A percentile compares a stretch with the other conserved stretches of the same genome.
Conservation (phyloP, 768 basidiomycete genomes). For the Macrocybe gigantea region DNA sequence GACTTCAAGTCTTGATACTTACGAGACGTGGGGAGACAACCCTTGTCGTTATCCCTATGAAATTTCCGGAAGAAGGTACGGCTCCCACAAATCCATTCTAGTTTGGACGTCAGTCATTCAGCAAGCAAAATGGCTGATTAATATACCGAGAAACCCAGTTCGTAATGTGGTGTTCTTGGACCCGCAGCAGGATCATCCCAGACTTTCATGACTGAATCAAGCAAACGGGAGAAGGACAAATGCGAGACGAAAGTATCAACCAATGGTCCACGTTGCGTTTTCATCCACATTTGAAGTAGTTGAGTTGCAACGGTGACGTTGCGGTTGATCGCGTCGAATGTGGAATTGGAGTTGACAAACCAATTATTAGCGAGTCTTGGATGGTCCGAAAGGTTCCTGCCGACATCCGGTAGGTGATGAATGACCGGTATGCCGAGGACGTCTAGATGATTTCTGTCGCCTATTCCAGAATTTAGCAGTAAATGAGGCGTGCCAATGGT, state of each 20-base stretch:
- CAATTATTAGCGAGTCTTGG: constrained; percentile 13
- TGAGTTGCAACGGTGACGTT: constrained; percentile 11
- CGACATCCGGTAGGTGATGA: constrained; percentile 18
- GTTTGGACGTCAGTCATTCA: neutral
- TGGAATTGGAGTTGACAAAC: constrained; percentile 14
- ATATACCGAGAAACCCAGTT: constrained; percentile 12
- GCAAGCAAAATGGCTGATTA: neutral
- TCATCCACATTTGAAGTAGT: constrained; percentile 14
- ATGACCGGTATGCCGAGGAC: constrained; percentile 10
- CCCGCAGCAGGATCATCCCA: constrained; percentile 18
- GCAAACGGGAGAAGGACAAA: constrained; percentile 14
- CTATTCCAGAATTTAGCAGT: constrained; percentile 23
- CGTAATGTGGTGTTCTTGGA: constrained; percentile 17
- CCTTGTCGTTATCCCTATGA: constrained; percentile 8
- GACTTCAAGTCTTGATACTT: neutral
- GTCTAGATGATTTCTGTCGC: constrained; percentile 12
- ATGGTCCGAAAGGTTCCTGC: constrained; percentile 21
- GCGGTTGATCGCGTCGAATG: constrained; percentile 12
- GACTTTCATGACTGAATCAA: constrained; percentile 7
- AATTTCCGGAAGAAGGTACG: constrained; percentile 10
- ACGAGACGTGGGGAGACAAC: constrained; percentile 14
- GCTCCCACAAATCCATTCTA: constrained; percentile 10
- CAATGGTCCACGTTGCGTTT: constrained; percentile 17
- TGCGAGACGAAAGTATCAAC: constrained; percentile 14
- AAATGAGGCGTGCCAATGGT: constrained; percentile 23